These are phyloP conservation scores for Sarocladium oryzae DNA, from an alignment of 2,329 filamentous ascomycete genomes.

Conservation along the genomic window DNA sequence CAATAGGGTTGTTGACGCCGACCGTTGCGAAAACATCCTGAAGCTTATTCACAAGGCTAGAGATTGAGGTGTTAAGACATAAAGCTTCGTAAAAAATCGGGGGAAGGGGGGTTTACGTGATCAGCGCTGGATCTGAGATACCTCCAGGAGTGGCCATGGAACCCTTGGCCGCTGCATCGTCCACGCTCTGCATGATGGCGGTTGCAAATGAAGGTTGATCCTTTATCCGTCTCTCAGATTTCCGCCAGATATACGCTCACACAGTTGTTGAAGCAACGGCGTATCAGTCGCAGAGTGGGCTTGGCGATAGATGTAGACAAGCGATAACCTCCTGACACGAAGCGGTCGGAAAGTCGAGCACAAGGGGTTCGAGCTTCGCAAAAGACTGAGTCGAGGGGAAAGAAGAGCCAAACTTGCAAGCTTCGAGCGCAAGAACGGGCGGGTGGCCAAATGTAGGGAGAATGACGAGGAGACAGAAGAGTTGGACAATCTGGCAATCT, in stretches of 20 bases:
- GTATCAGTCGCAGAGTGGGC: not conserved
- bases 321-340: not conserved
- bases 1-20: constrained; percentile 98
- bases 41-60: constrained; percentile 89
- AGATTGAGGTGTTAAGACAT: constrained; percentile 21
- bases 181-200: constrained; percentile 8
- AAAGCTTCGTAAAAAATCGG: not conserved
- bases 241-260: not conserved
- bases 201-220: not conserved
- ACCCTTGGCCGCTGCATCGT: constrained; percentile 12
- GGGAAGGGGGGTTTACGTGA: constrained; percentile 40
- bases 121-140: constrained; percentile 61
- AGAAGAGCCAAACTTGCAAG: not conserved
- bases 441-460: not conserved
- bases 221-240: not conserved
- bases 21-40: constrained; percentile 99
- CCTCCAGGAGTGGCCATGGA: constrained; percentile 43
- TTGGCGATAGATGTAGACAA: not conserved
- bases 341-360: not conserved
- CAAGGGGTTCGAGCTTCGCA: not conserved
- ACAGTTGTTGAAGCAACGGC: not conserved
- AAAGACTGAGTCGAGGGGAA: not conserved
- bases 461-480: no score
- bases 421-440: not conserved
- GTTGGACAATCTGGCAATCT: not conserved